phyloP scores from a whole-genome alignment of 1,284 basidiomycete genomes.

The Ganoderma leucocontextum region DNA sequence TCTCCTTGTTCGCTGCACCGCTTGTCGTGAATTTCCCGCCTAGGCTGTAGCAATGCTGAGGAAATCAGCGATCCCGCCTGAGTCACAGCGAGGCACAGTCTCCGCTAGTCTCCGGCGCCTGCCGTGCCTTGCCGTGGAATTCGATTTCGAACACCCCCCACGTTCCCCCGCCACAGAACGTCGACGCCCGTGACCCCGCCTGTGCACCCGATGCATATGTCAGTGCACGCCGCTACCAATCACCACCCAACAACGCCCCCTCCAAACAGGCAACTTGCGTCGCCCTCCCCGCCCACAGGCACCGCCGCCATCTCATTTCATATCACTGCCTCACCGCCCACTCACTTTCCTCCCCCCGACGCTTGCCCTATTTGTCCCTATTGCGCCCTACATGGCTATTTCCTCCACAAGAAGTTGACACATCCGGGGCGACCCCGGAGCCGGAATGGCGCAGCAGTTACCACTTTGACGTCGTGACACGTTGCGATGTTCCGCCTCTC shows the following conservation, averaged over 20 bases:
- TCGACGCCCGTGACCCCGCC: background rate
- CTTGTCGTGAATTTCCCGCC: background rate
- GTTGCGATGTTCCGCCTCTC: background rate
- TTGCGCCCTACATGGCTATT: conserved; percentile 3
- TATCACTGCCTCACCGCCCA: background rate
- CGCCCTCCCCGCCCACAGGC: background rate
- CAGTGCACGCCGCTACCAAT: conserved; percentile 1
- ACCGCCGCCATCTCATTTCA: background rate
- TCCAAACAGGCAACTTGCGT: background rate
- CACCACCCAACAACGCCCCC: background rate
- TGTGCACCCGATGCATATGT: background rate
- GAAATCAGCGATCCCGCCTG: conserved; percentile 2
- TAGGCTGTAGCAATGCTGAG: background rate
- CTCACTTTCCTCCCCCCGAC: background rate
- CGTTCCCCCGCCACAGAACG: background rate
- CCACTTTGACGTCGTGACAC: background rate
- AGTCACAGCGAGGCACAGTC: background rate
- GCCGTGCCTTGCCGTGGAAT: background rate
- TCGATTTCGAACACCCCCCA: background rate
- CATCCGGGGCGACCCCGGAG: background rate
- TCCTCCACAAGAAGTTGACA: background rate
- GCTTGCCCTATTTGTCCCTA: background rate
- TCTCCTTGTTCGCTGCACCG: background rate
- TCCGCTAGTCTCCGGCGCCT: background rate
- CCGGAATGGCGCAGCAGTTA: background rate